Evolutionary conservation across 106 monocot genomes (phyloP), one percentile per base, ranked within the genome.

Genomic region (Cymbidium sinense): DNA sequence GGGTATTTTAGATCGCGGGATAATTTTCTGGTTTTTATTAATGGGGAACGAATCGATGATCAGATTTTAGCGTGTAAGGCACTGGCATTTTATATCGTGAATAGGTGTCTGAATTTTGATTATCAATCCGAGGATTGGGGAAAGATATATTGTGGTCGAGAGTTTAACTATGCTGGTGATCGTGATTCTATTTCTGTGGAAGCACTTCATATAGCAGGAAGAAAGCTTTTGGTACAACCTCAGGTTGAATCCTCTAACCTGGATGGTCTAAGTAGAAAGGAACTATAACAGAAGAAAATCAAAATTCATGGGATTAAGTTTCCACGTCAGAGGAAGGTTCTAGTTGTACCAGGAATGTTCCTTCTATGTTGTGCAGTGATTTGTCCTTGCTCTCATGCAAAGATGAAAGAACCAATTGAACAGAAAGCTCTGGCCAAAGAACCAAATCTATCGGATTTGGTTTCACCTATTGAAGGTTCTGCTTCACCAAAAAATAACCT

Each of bases 391-490:
- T n/a, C n/a, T n/a, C n/a, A n/a, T n/a, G n/a, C n/a, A n/a, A n/a
- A n/a, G n/a, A n/a, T 77, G 33, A 84, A 72, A 69, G 84, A 84
- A 50, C 18, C 27, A 36, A 76, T 70, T 55, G 76, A 75, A 34
- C 81, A 75, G 29, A 76, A 71, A 64, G 54, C 70, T 79, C n/a
- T 71, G 18, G 30, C 54, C 36, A 78, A 39, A 62, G 78, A 87
- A 35, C 36, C 54, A 37, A 84, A 81, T 79, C 69, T 34, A 73
- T 34, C 80, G 30, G 80, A 89, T 82, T 85, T 85, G 54, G 64
- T 50, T 36, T 82, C 88, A 55, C 86, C 90, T 9, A 35, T 79
- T 43, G 84, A 85, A 20, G 58, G 79, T 35, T 88, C 81, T 70
- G 71, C 85, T 19, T n/a, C n/a, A n/a, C n/a, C n/a, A n/a, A n/a